These are phyloP conservation scores for Tuber brumale DNA, from an alignment of 495 filamentous ascomycete species.

Conservation along the genomic window DNA sequence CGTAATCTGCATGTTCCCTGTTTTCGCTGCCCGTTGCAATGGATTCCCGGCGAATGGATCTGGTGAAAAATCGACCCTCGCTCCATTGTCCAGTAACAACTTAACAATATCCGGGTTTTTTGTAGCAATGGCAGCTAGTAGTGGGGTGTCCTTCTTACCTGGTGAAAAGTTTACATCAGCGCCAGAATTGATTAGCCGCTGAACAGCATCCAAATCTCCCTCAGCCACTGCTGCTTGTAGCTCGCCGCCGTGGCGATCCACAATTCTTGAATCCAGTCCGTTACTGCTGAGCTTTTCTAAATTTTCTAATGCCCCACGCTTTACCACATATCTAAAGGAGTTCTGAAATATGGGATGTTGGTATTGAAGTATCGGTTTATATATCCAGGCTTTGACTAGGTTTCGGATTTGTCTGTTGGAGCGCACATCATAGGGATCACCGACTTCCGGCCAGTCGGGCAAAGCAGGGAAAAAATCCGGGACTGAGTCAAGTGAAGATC, in stretches of 20 bases:
- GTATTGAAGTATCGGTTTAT: not conserved
- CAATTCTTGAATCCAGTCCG: not conserved
- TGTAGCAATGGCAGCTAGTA: conserved; percentile 1
- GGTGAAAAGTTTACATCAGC: conserved; percentile 1
- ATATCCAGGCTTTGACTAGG: conserved; percentile 8
- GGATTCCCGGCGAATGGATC: not conserved
- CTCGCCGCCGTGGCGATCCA: not conserved
- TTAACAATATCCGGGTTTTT: conserved; percentile 7
- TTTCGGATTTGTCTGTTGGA: not conserved
- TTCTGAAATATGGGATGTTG: not conserved
- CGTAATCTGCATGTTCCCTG: not conserved
- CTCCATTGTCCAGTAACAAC: conserved; percentile 9
- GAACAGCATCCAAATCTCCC: conserved; percentile 1
- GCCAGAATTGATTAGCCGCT: conserved; percentile 8
- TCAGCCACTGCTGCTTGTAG: conserved; percentile 5
- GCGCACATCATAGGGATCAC: not conserved
- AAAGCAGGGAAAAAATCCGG: conserved; percentile 14
- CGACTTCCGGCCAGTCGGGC: conserved; percentile 6
- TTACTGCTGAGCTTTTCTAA: not conserved
- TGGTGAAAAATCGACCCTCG: not conserved
- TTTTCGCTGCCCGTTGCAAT: not conserved
- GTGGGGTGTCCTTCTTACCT: not conserved
- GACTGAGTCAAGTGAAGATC: conserved; percentile 9
- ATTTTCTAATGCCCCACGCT: not conserved
- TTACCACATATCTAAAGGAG: not conserved